Base-by-base conservation (phyloP, 148 eudicot genomes). In the Rhododendron ferrugineum region DNA sequence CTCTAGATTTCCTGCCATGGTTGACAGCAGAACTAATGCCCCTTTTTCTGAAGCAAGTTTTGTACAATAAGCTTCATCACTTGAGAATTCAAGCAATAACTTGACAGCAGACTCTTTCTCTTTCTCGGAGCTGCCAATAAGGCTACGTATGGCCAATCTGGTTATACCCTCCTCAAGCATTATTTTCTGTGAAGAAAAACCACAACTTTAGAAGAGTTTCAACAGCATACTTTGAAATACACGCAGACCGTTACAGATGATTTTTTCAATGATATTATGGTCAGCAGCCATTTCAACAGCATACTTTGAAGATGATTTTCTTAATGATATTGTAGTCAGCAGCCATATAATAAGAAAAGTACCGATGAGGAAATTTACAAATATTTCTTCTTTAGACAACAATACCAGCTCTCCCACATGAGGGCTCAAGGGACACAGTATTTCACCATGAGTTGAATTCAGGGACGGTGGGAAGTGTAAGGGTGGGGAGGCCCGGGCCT, bases 31-130 rank as follows among this genome's bases (percentile, higher is more conserved):
- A 86, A 93, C 90, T 82, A 91, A 85, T 34, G 93, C 94, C 30
- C 95, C 95, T 89, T 93, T 93, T 81, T 92, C 95, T 83, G 91
- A 92, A 80, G 94, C 94, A 88, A 93, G 87, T 78, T 91, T 91
- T 34, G 78, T 85, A 87, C 94, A 91, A 64, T 89, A 90, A 80
- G 90, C 85, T 85, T 91, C 89, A 76, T 90, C 91, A 40, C 52
- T 85, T 77, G 94, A 90, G 81, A 93, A 86, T 62, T 91, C 91
- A n/a, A 91, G 83, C 87, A 93, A 85, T 87, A 93, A 82, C 90
- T 87, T 92, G 82, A 93, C 90, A 56, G 93, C 95, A 79, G 6
- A 83, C 85, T 92, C 94, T 80, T 82, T 93, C 88, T 93, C 95
- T 85, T 86, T 87, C 85, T 92, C 95, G 44, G 87, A 86, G 82